These are phyloP conservation scores for Elsinoe ampelina DNA, from an alignment of 2,329 filamentous ascomycete genomes.

Conservation along the genomic window DNA sequence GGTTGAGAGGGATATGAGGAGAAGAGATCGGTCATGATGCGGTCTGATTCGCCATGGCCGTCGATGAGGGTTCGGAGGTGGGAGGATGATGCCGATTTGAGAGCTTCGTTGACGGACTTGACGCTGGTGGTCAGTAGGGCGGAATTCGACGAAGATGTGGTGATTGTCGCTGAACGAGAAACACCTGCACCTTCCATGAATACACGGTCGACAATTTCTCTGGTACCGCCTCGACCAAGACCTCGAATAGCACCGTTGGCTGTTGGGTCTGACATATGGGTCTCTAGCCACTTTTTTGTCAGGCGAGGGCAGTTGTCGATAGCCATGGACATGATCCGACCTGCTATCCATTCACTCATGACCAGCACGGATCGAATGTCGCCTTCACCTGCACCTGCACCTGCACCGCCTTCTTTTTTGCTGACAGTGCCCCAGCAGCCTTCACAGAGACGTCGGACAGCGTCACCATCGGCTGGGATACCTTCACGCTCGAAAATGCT, in stretches of 20 bases:
- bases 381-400: conserved; percentile 55
- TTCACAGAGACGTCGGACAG: conserved; percentile 74
- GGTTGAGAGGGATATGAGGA: conserved; percentile 74
- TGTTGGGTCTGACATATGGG: conserved; percentile 56
- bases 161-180: conserved; percentile 39
- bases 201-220: conserved; percentile 67
- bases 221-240: conserved; percentile 59
- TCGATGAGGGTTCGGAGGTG: conserved; percentile 67
- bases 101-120: conserved; percentile 61
- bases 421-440: conserved; percentile 70
- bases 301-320: conserved; percentile 39
- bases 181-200: conserved; percentile 75
- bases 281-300: conserved; percentile 68
- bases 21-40: conserved; percentile 76
- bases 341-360: conserved; percentile 76
- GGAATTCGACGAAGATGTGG: conserved; percentile 18
- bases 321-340: conserved; percentile 46
- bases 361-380: conserved; percentile 79
- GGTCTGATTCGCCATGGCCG: conserved; percentile 67
- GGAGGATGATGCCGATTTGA: conserved; percentile 63
- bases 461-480: conserved; percentile 80
- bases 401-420: conserved; percentile 50
- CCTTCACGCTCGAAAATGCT: conserved; percentile 80
- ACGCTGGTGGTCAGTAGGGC: conserved; percentile 20
- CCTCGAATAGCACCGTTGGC: conserved; percentile 64